Evolutionary conservation across 805 yeast genomes (phyloP), one percentile per base, ranked within the genome.

Genomic region (Allodekkera sacchari): DNA sequence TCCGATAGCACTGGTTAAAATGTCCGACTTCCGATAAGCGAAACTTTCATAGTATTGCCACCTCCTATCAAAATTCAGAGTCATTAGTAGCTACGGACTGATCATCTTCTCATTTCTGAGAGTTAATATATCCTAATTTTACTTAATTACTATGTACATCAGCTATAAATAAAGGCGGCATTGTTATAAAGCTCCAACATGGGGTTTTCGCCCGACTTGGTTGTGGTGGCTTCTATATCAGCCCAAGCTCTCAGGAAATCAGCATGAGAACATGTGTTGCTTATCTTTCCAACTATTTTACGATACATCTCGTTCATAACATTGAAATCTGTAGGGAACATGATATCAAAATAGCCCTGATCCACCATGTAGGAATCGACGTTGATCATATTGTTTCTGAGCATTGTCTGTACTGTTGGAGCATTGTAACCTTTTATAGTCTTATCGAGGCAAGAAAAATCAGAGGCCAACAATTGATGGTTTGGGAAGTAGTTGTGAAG

Each of bases 321-420:
- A 6, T 59, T 56, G 52, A 84, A 85, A 47, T 84, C 81, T 0
- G 94, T 84, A 7, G 94, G 83, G 48, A 84, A 84, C 79, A 83
- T 74, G 31, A 84, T 83, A 53, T 84, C 94, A 50, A 83, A 84
- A 47, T 68, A 80, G 0, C 95, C 95, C 50, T 83, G 94, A 24
- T 78, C 68, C n/a, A 72, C 79, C 88, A 84, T 77, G 52, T 76
- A 83, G 0, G 88, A 75, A 23, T 75, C 66, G 0, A 78, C 71
- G 14, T 82, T 76, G 4, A 83, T 68, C 77, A 81, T 79, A 35
- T 65, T 62, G 40, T 77, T 74, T 32, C 75, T 64, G 36, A 80
- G 59, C 47, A 81, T 69, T 0, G 94, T 83, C 49, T 83, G 94
- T 1, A 83, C 92, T 2, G 82, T 85, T 0, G 94, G 94, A 0